These are phyloP conservation scores for Verticillium dahliae DNA, from an alignment of 2,329 filamentous ascomycete species.

Conservation along the genomic window DNA sequence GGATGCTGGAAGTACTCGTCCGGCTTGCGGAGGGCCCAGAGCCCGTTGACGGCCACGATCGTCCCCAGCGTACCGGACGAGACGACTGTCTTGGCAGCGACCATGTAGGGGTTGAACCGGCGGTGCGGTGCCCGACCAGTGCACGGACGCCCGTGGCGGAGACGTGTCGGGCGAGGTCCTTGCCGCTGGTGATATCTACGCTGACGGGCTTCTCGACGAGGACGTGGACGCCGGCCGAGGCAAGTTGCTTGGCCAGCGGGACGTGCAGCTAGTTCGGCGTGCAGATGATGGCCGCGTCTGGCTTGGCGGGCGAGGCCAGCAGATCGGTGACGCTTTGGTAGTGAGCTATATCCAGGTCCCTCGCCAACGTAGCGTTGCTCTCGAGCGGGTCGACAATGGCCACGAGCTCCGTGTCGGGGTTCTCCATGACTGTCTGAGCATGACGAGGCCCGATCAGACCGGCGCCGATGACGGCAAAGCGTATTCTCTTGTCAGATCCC, in stretches of 20 bases:
- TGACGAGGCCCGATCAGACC: constrained; percentile 24
- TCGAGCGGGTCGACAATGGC: constrained; percentile 23
- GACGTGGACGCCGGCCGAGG: constrained; percentile 41
- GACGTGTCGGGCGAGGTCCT: constrained; percentile 20
- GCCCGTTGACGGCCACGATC: constrained; percentile 44
- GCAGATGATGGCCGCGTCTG: constrained; percentile 50
- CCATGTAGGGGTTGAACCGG: constrained; percentile 51
- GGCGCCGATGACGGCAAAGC: constrained; percentile 22
- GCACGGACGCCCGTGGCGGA: constrained; percentile 28
- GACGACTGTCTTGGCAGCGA: constrained; percentile 39
- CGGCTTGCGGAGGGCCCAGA: constrained; percentile 49
- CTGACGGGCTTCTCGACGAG: constrained; percentile 53
- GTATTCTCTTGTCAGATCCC: background rate
- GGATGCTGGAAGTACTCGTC: constrained; percentile 38
- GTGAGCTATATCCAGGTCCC: constrained; percentile 14
- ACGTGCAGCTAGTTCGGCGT: constrained; percentile 55
- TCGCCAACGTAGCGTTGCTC: constrained; percentile 12
- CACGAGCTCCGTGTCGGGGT: constrained; percentile 14
- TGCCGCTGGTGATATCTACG: constrained; percentile 28
- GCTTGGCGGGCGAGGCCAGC: constrained; percentile 28
- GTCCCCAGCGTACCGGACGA: constrained; percentile 31
- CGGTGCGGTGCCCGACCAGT: constrained; percentile 49
- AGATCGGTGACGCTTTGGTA: constrained; percentile 31
- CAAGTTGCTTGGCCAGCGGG: constrained; percentile 37
- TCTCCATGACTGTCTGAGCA: constrained; percentile 18